A percentile compares a stretch with the other conserved stretches of the same genome.
These are phyloP conservation scores for Lipomyces orientalis DNA, from an alignment of 805 yeast genomes.

Conservation along the genomic window DNA sequence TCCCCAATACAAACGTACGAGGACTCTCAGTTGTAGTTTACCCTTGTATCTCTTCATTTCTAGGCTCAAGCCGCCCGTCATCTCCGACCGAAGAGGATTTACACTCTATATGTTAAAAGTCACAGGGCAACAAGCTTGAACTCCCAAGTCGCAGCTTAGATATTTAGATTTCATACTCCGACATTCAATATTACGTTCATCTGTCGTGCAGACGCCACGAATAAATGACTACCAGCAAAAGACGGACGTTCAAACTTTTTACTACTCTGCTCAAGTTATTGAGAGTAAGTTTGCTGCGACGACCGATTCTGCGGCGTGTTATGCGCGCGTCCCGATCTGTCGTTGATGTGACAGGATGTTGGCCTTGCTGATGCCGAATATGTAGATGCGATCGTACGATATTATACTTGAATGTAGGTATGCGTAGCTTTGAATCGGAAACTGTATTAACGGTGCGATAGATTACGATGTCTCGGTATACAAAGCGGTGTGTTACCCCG, in stretches of 20 bases:
- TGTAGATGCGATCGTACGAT: constrained; percentile 32
- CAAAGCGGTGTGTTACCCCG: constrained; percentile 17
- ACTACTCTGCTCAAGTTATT: constrained; percentile 25
- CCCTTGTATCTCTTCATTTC: not conserved
- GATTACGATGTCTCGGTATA: constrained; percentile 37
- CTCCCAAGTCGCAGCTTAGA: no score
- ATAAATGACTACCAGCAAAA: constrained; percentile 5
- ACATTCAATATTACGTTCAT: not conserved
- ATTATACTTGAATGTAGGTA: constrained; percentile 32
- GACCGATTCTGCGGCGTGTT: not conserved
- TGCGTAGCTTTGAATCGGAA: not conserved
- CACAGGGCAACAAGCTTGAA: no score
- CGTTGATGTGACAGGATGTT: not conserved
- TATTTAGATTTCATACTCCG: not conserved
- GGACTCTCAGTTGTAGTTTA: no score
- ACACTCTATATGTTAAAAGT: no score
- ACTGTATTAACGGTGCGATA: constrained; percentile 3
- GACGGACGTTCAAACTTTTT: constrained; percentile 26
- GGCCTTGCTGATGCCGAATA: not conserved
- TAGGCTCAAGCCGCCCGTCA: no score
- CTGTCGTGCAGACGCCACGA: not conserved
- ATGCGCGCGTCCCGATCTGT: not conserved
- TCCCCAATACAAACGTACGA: no score
- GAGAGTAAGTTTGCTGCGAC: constrained; percentile 11
- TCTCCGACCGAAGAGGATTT: no score